Percentiles rank a stretch among this genome's conserved stretches.
Evolutionary conservation across 192 early-diverging fungal species (phyloP).

Genomic region (Tieghemiomyces parasiticus): DNA sequence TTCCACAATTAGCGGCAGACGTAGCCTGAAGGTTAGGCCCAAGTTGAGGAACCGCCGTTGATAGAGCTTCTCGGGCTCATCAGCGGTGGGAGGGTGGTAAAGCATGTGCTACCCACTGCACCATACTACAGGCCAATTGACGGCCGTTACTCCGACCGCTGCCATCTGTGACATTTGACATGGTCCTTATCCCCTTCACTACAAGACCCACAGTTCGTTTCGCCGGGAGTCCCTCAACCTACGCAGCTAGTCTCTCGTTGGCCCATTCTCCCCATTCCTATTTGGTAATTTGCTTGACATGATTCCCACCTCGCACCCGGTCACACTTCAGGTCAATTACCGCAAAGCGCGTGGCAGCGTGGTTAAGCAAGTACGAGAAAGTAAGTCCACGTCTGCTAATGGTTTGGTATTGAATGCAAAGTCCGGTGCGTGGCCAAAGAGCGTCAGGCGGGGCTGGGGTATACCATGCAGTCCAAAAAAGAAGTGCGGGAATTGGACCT

Average conservation of each 20-base stretch:
- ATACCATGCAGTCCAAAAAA: neutral
- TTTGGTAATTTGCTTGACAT: neutral
- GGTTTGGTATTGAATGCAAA: neutral
- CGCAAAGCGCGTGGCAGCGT: neutral
- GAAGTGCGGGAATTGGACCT: neutral
- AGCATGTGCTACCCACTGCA: too few species aligned
- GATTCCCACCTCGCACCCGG: too few species aligned
- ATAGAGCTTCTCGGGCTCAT: too few species aligned
- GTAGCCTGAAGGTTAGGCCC: too few species aligned
- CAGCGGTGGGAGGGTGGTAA: too few species aligned
- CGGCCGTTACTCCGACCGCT: neutral
- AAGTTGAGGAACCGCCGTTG: too few species aligned
- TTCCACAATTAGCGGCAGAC: too few species aligned
- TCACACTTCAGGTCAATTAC: too few species aligned
- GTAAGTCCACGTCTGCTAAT: neutral
- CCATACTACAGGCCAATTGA: too few species aligned
- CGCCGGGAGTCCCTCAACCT: too few species aligned
- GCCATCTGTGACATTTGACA: neutral
- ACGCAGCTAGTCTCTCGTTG: neutral
- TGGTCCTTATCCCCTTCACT: neutral
- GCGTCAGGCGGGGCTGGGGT: neutral
- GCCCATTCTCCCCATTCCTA: neutral
- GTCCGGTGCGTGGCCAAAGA: neutral
- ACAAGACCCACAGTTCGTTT: neutral
- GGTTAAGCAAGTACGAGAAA: conserved; percentile 4